phyloP scores from a whole-genome alignment of 2,329 filamentous ascomycete species.

The Verticillium longisporum region DNA sequence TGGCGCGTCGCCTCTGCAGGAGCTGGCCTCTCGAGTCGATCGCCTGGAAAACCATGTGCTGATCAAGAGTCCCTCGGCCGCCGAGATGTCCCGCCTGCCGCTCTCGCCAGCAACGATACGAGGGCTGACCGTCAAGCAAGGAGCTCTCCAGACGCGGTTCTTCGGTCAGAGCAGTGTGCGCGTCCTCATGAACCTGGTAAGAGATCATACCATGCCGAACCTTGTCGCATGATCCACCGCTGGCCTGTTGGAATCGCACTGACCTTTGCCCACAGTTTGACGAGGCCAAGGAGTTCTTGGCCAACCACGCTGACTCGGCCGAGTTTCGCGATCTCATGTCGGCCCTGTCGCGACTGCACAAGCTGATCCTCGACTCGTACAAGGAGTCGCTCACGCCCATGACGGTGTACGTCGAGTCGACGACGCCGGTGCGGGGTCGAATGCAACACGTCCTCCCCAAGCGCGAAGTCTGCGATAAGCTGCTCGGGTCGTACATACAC shows the following conservation, averaged over 20 bases:
- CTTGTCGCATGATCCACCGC: background rate
- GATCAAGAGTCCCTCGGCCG: constrained; percentile 31
- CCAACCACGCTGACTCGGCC: constrained; percentile 30
- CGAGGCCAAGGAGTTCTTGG: constrained; percentile 45
- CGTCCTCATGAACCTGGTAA: constrained; percentile 46
- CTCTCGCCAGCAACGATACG: constrained; percentile 37
- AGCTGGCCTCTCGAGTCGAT: constrained; percentile 43
- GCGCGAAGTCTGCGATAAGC: constrained; percentile 41
- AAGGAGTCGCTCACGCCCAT: constrained; percentile 41
- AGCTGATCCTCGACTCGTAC: constrained; percentile 39
- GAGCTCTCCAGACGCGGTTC: constrained; percentile 38
- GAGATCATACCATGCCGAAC: constrained; percentile 8
- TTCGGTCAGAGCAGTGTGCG: constrained; percentile 48
- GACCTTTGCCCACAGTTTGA: constrained; percentile 35
- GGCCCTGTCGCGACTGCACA: constrained; percentile 40
- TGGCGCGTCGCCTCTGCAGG: constrained; percentile 31
- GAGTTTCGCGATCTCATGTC: constrained; percentile 35
- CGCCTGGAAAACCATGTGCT: constrained; percentile 45
- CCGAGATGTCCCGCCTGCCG: constrained; percentile 25
- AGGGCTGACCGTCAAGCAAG: constrained; percentile 41
- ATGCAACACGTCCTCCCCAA: constrained; percentile 46
- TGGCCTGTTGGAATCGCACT: constrained; percentile 1
- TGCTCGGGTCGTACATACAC: constrained; percentile 41
- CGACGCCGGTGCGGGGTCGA: constrained; percentile 49
- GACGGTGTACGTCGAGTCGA: constrained; percentile 51